Evolutionary conservation across 2,329 filamentous ascomycete genomes (phyloP), one percentile per base, ranked within the genome.

Genomic region (Fusarium kyushuense): DNA sequence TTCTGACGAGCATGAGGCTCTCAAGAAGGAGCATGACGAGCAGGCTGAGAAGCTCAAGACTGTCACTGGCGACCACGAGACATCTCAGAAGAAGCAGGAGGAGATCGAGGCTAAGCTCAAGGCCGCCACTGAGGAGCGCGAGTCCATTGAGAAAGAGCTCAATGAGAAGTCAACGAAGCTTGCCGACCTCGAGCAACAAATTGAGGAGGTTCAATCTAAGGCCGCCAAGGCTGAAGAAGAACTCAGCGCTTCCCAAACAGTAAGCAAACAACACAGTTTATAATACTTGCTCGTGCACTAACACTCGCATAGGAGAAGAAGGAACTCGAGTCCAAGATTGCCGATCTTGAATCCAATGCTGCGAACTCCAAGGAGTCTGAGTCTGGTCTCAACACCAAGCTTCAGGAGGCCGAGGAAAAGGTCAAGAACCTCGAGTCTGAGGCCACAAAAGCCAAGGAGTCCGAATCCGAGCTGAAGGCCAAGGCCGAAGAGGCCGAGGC

Each of bases 211-310:
- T 6, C 75, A 80, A 57, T 72, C 76, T 56, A 79, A 80, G 65
- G 76, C 76, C 5, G 71, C 75, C 25, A 77, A 81, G 70, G 75
- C 76, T 13, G 74, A 78, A 27, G 78, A 79, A 21, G 75, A 80
- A 48, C 73, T 84, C 10, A 72, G 77, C 52, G 62, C 73, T 30
- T 72, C 74, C 3, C 67, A 78, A 43, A 65, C 69, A 27, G 79
- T 80, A 76, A 67, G 76, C 54, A 38, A 32, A 21, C 25, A 23
- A 23, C 21, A 41, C 36, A 27, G 23, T 30, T 19, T 13, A 16
- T 13, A 16, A 23, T 32, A 9, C 21, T 2, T 8, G 6, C 6
- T 14, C 17, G 25, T 9, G 29, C 36, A 25, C 67, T 73, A 51
- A 73, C 68, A 25, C 27, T n/a, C 32, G 21, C 8, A 25, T 36